Conservation (phyloP, 108 stramenopile species). For the Pseudonitzschia pungens region DNA sequence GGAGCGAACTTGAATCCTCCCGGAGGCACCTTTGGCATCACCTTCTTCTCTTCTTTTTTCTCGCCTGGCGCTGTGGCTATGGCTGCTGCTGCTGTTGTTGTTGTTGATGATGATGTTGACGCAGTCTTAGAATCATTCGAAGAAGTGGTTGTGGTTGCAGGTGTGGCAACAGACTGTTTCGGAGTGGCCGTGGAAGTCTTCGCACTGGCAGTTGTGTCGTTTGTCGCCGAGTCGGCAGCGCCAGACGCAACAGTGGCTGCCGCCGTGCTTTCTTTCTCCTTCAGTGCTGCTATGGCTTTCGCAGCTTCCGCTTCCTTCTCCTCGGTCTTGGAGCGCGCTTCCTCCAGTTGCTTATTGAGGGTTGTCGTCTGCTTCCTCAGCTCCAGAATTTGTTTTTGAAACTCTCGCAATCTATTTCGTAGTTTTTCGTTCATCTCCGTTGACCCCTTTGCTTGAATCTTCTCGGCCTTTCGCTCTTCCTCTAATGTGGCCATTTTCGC, state of each 20-base stretch:
- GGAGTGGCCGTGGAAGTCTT: background rate
- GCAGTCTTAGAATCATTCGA: conserved; percentile 1
- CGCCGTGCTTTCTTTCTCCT: conserved; percentile 13
- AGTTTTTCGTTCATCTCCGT: conserved; percentile 58
- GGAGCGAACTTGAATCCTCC: conserved; percentile 72
- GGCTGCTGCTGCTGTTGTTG: no score
- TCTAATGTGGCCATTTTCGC: conserved; percentile 34
- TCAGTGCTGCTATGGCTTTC: conserved; percentile 11
- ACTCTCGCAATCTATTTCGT: conserved; percentile 46
- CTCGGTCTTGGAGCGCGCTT: conserved; percentile 17
- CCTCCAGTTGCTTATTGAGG: conserved; percentile 22
- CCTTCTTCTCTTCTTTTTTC: conserved; percentile 17
- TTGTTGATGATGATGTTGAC: no score
- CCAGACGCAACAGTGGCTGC: background rate
- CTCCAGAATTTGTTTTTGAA: conserved; percentile 43
- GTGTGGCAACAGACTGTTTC: conserved; percentile 12
- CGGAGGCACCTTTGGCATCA: conserved; percentile 40
- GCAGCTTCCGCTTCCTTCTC: conserved; percentile 16
- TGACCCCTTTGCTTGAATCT: conserved; percentile 44
- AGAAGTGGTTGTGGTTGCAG: conserved; percentile 10
- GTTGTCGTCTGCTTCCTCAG: conserved; percentile 34
- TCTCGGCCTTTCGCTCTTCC: conserved; percentile 36
- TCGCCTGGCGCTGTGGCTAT: conserved; percentile 1
- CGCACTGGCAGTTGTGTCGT: background rate
- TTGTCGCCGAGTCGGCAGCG: background rate